phyloP scores from a whole-genome alignment of 257 asterid genomes.

The Fraxinus cuspidata region DNA sequence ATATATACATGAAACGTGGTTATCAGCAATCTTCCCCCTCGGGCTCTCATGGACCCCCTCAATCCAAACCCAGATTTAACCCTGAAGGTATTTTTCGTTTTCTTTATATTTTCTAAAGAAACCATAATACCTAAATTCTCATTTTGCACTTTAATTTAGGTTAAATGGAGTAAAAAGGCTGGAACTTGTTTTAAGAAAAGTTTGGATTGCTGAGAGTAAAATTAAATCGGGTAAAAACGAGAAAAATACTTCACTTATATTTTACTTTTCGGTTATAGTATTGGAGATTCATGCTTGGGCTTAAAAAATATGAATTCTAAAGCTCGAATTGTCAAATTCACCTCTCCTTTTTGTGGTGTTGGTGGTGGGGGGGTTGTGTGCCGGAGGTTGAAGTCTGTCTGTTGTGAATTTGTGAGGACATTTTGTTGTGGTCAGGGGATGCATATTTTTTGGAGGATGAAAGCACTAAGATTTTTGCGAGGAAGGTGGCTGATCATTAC shows the following conservation, averaged over 20 bases:
- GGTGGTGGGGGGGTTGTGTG: too few relatives aligned
- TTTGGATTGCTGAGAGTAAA: conserved; percentile 3
- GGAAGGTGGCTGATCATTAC: conserved; percentile 97
- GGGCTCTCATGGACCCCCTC: conserved; percentile 70
- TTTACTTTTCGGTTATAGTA: conserved; percentile 20
- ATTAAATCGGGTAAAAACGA: conserved; percentile 13
- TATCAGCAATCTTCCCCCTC: conserved; percentile 79
- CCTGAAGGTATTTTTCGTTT: conserved; percentile 53
- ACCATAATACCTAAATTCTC: background rate
- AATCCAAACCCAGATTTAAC: conserved; percentile 69
- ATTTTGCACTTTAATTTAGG: background rate
- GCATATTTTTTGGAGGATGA: conserved; percentile 68
- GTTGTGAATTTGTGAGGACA: conserved; percentile 1
- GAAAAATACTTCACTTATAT: background rate
- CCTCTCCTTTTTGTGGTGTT: too few relatives aligned
- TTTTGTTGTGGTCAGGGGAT: conserved; percentile 49
- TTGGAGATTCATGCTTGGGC: conserved; percentile 17
- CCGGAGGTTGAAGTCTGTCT: conserved; percentile 10
- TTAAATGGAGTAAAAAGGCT: background rate
- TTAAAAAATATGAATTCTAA: background rate
- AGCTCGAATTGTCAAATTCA: background rate
- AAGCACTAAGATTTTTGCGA: conserved; percentile 68
- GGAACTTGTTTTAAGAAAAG: conserved; percentile 5
- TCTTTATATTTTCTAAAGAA: background rate
- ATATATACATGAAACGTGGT: conserved; percentile 67